Percentiles rank a stretch among this genome's conserved stretches.
phyloP scores from a whole-genome alignment of 2,329 filamentous ascomycete species.

The Canariomyces notabilis region DNA sequence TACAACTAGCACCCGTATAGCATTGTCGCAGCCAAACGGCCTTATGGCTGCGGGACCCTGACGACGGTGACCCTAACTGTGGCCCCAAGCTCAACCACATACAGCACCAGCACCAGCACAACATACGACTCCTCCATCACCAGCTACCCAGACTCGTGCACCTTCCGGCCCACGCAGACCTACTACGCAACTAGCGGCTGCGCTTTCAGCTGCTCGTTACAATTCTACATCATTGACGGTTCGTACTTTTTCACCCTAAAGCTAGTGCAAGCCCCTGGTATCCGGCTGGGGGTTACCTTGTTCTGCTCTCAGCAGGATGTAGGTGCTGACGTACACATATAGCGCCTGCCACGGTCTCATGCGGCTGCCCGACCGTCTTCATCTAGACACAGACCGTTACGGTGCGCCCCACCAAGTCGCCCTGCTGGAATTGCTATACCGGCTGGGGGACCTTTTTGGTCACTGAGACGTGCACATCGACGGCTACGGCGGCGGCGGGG shows the following conservation, averaged over 20 bases:
- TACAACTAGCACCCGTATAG: background rate
- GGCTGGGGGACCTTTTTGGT: conserved; percentile 20
- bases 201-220: conserved; percentile 12
- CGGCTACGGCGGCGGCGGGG: background rate
- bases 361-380: conserved; percentile 16
- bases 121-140: conserved; percentile 1
- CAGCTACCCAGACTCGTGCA: conserved; percentile 19
- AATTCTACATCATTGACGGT: conserved; percentile 24
- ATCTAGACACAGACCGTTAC: conserved; percentile 19
- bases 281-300: background rate
- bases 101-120: background rate
- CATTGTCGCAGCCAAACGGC: background rate
- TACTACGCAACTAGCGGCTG: conserved; percentile 22
- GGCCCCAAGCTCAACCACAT: background rate
- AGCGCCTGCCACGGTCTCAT: conserved; percentile 20
- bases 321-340: background rate
- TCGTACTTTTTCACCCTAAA: background rate
- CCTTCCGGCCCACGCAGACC: conserved; percentile 21
- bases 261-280: background rate
- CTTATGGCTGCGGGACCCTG: background rate
- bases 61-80: background rate
- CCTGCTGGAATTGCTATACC: conserved; percentile 21
- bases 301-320: no score
- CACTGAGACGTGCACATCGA: conserved; percentile 10
- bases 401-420: conserved; percentile 20